phyloP scores from a whole-genome alignment of 108 stramenopile genomes.

The Cyclotella cryptica region DNA sequence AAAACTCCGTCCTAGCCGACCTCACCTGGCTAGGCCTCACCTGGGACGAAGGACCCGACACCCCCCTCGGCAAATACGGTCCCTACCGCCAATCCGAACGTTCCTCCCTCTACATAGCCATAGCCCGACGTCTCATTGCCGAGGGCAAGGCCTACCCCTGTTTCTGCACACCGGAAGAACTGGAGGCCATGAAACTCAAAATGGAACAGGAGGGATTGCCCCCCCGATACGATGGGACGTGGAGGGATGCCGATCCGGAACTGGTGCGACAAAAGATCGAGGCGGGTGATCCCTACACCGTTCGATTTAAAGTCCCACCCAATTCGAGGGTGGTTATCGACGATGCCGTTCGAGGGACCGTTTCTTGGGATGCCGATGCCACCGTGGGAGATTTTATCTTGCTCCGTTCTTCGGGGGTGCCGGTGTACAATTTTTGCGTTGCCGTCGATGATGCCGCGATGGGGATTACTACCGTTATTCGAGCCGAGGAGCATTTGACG shows the following conservation, averaged over 20 bases:
- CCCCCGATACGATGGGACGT: slow-evolving; percentile 94
- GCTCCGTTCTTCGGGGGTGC: slow-evolving; percentile 91
- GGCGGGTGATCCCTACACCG: slow-evolving; percentile 83
- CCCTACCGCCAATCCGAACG: slow-evolving; percentile 92
- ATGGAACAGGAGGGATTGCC: slow-evolving; percentile 83
- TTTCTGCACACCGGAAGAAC: slow-evolving; percentile 95
- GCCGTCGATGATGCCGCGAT: slow-evolving; percentile 97
- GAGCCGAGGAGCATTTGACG: slow-evolving; percentile 98
- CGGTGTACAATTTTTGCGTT: slow-evolving; percentile 99
- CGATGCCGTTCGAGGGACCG: slow-evolving; percentile 93
- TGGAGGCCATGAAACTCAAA: slow-evolving; percentile 89
- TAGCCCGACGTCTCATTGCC: slow-evolving; percentile 69
- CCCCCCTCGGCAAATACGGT: slow-evolving; percentile 61
- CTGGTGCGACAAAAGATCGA: slow-evolving; percentile 82
- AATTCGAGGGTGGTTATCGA: slow-evolving; percentile 90
- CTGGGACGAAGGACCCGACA: slow-evolving; percentile 97
- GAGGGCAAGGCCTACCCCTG: slow-evolving; percentile 93
- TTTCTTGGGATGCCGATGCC: slow-evolving; percentile 96
- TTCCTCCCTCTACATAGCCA: slow-evolving; percentile 68
- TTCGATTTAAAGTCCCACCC: slow-evolving; percentile 91
- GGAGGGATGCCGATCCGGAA: slow-evolving; percentile 95
- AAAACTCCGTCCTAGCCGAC: slow-evolving; percentile 93
- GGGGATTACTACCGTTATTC: slow-evolving; percentile 96
- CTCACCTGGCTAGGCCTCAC: slow-evolving; percentile 89
- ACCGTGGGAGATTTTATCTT: slow-evolving; percentile 98